phyloP scores from a whole-genome alignment of 2,329 filamentous ascomycete genomes.

The Penicillium concentricum region DNA sequence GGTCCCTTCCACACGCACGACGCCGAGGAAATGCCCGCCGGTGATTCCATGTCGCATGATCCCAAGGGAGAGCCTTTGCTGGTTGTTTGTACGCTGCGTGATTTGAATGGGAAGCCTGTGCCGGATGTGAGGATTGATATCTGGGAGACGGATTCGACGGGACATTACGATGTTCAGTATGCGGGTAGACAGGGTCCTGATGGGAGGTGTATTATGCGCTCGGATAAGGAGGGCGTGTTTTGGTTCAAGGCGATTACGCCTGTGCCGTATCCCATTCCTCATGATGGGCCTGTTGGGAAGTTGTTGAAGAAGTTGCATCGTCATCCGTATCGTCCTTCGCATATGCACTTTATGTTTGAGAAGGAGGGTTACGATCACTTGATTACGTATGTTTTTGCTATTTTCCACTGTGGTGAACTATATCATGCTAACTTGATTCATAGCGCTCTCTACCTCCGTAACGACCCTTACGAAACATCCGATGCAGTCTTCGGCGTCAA shows the following conservation, averaged over 20 bases:
- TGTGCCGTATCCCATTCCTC: constrained; percentile 80
- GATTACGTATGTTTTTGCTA: constrained; percentile 65
- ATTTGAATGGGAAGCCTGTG: constrained; percentile 63
- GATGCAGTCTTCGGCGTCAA: constrained; percentile 89
- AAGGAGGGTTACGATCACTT: constrained; percentile 75
- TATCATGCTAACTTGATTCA: background rate
- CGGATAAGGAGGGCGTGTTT: constrained; percentile 70
- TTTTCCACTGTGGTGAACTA: background rate
- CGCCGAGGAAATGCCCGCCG: constrained; percentile 56
- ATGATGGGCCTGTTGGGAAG: constrained; percentile 79
- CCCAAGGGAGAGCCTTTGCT: constrained; percentile 68
- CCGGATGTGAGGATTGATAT: constrained; percentile 71
- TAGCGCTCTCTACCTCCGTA: constrained; percentile 73
- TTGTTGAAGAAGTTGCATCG: constrained; percentile 64
- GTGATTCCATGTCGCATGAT: constrained; percentile 65
- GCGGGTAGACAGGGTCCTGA: constrained; percentile 62
- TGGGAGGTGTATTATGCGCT: constrained; percentile 69
- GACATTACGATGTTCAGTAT: constrained; percentile 80
- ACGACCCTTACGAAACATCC: constrained; percentile 76
- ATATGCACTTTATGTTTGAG: constrained; percentile 88
- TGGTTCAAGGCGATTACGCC: constrained; percentile 85
- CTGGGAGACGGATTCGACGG: constrained; percentile 81
- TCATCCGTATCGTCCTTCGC: constrained; percentile 74
- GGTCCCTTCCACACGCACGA: constrained; percentile 84
- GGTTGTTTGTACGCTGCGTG: constrained; percentile 69